A percentile compares a stretch with the other conserved stretches of the same genome.
Conservation (phyloP, 163 green algal species). For the Chlorella variabilis region DNA sequence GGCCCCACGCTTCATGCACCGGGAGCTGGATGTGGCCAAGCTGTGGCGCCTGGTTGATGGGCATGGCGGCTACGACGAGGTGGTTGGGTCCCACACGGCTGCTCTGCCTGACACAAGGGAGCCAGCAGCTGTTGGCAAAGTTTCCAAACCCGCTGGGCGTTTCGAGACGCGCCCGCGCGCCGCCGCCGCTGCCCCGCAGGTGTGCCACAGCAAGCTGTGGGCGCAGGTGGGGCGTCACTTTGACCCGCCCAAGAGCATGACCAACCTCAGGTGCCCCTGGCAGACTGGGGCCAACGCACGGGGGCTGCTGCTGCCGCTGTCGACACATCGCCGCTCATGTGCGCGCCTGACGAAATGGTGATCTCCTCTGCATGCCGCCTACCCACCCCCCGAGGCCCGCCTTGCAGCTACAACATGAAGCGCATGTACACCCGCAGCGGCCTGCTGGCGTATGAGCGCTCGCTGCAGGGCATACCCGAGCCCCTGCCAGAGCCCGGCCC, state of each 20-base stretch:
- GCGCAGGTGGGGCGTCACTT: slow-evolving; percentile 36
- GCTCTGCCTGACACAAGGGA: too few species aligned
- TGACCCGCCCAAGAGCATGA: slow-evolving; percentile 45
- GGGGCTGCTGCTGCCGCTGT: too few species aligned
- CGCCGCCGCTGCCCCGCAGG: slow-evolving; percentile 7
- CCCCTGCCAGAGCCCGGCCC: neutral
- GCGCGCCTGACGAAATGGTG: too few species aligned
- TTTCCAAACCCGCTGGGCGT: too few species aligned
- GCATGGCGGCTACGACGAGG: slow-evolving; percentile 35
- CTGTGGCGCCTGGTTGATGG: slow-evolving; percentile 40
- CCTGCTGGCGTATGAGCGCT: slow-evolving; percentile 41
- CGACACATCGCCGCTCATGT: too few species aligned
- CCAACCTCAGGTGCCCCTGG: slow-evolving; percentile 35
- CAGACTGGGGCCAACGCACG: too few species aligned
- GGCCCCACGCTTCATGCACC: slow-evolving; percentile 35
- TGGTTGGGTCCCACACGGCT: too few species aligned
- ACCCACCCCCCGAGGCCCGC: neutral
- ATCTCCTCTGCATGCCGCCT: too few species aligned
- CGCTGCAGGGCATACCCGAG: neutral
- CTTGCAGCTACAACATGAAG: slow-evolving; percentile 38
- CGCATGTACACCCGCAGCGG: slow-evolving; percentile 29
- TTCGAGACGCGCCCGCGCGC: too few species aligned
- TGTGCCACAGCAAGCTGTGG: slow-evolving; percentile 38
- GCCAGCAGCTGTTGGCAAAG: too few species aligned
- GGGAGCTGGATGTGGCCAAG: slow-evolving; percentile 41